Conservation (phyloP, 2,329 filamentous ascomycete genomes). For the Verticillium zaregamsianum region DNA sequence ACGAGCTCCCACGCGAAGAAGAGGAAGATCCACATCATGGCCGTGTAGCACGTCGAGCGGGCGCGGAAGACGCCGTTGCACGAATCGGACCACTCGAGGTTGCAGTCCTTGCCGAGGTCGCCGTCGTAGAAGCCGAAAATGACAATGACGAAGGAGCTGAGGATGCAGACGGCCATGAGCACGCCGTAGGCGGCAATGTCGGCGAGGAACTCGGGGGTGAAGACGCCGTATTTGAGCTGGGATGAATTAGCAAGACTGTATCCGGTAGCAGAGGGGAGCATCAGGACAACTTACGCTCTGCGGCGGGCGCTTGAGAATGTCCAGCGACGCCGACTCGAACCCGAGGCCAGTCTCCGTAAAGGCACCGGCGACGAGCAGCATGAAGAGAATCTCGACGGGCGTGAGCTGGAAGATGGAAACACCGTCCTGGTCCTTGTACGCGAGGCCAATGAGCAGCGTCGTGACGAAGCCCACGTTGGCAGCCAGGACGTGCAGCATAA, state of each 20-base stretch:
- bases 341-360: conserved; percentile 70
- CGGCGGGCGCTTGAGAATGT: conserved; percentile 63
- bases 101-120: conserved; percentile 55
- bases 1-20: conserved; percentile 69
- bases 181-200: conserved; percentile 62
- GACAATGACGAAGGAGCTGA: conserved; percentile 53
- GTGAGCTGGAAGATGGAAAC: conserved; percentile 67
- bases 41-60: conserved; percentile 62
- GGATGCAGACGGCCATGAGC: conserved; percentile 57
- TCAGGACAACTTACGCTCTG: conserved; percentile 40
- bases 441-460: conserved; percentile 62
- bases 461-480: conserved; percentile 65
- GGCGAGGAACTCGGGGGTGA: conserved; percentile 58
- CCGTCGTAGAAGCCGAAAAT: conserved; percentile 51
- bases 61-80: conserved; percentile 60
- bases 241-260: background rate
- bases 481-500: conserved; percentile 61
- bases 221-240: conserved; percentile 48
- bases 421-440: conserved; percentile 60
- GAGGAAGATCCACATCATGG: conserved; percentile 64
- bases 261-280: background rate
- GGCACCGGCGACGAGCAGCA: conserved; percentile 69
- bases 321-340: conserved; percentile 62
- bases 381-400: conserved; percentile 70
- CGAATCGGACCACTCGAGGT: conserved; percentile 41